Evolutionary conservation across 1,284 basidiomycete genomes (phyloP), one percentile per base, ranked within the genome.

Genomic region (Mycena citricolor): DNA sequence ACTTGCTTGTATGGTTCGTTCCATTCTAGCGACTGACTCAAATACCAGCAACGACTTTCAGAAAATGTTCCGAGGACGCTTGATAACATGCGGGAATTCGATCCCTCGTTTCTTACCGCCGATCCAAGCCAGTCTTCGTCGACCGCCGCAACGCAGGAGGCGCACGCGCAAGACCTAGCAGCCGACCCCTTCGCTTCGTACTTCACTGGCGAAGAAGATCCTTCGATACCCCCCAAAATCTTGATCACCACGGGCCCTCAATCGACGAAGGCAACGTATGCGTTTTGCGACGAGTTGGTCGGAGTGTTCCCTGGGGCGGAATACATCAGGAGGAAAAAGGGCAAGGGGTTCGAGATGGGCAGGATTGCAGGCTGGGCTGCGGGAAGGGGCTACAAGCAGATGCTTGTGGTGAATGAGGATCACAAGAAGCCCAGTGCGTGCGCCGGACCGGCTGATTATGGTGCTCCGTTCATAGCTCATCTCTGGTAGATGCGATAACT

Each of bases 341-440:
- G 93, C 2, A 89, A 91, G 54, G 92, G 93, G 1, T 98, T 91
- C 57, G 94, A 97, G 68, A 74, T 99, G 52, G 94, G 94, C 1
- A 78, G 86, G 55, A 93, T 99, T 55, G 91, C 94, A 26, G 81
- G 86, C 2, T 99, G 97, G 97, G 93, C 94, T 16, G 85, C 88
- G 4, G 86, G 84, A 37, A 71, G 97, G 57, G 86, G 85, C 2
- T 99, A 91, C 63, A 86, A 83, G 41, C 92, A 94, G 53, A 68
- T 99, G 54, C 74, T 92, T 42, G 91, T 99, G 5, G 89, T 99
- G 17, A 97, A 97, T 55, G 97, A 99, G 64, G 90, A 97, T 57
- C 86, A 80, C 73, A 94, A 93, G 65, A 85, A 83, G 59, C 88
- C 91, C 10, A 95, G 94, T 94, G 57, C 65, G 90, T 77, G 14